Evolutionary conservation across 2,329 filamentous ascomycete species (phyloP).

Genomic region (Xylariaceae sp.): DNA sequence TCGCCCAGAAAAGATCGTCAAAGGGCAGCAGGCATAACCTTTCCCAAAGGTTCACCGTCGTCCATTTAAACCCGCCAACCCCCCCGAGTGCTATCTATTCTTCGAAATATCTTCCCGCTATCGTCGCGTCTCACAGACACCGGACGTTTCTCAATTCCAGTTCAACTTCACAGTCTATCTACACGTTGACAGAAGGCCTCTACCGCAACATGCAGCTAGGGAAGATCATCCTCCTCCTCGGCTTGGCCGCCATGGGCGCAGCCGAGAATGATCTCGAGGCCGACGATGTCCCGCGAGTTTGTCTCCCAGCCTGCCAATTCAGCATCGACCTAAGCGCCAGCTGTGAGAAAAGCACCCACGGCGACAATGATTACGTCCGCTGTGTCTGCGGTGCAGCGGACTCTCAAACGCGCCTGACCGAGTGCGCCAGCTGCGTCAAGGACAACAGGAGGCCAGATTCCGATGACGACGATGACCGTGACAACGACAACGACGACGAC

Average conservation of each 20-base stretch:
- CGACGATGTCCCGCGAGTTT: conserved; percentile 18
- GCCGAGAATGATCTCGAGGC: conserved; percentile 22
- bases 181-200: not conserved
- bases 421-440: conserved; percentile 23
- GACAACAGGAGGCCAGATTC: conserved; percentile 14
- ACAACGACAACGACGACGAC: conserved; percentile 25
- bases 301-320: conserved; percentile 19
- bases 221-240: conserved; percentile 7
- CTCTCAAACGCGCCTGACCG: conserved; percentile 13
- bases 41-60: not conserved
- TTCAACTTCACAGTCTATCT: not conserved
- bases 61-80: conserved; percentile 7
- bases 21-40: not conserved
- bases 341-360: conserved; percentile 17
- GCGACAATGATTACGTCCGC: conserved; percentile 16
- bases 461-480: conserved; percentile 25
- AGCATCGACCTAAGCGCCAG: conserved; percentile 21
- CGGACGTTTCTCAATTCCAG: not conserved
- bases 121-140: not conserved
- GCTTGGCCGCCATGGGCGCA: conserved; percentile 10
- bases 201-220: conserved; percentile 12
- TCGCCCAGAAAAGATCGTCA: not conserved
- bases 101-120: not conserved
- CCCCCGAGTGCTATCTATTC: not conserved
- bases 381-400: conserved; percentile 19